phyloP scores from a whole-genome alignment of 805 yeast genomes.

The Zygoascus biomembranicola region DNA sequence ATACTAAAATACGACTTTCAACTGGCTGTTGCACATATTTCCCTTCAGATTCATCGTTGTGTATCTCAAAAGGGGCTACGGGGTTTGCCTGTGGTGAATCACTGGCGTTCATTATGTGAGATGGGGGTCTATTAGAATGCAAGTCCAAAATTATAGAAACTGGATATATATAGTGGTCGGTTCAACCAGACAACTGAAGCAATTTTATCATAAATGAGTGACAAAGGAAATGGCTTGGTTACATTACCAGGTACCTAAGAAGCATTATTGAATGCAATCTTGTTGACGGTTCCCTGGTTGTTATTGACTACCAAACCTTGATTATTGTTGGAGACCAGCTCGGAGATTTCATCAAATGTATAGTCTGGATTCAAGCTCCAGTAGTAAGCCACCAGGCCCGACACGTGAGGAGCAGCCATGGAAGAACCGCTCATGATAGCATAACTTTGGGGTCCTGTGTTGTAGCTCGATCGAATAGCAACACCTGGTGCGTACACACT shows the following conservation, averaged over 20 bases:
- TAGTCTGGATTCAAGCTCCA: slow-evolving; percentile 72
- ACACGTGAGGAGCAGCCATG: slow-evolving; percentile 96
- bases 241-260: not conserved
- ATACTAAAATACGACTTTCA: not conserved
- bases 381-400: slow-evolving; percentile 85
- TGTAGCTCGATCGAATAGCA: slow-evolving; percentile 56
- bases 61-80: too few species aligned
- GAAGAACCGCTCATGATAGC: slow-evolving; percentile 73
- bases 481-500: slow-evolving; percentile 97
- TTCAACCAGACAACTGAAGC: not conserved
- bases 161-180: not conserved
- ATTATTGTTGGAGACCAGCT: slow-evolving; percentile 13
- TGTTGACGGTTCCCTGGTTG: slow-evolving; percentile 13
- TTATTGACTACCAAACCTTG: slow-evolving; percentile 9
- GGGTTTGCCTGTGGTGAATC: not conserved
- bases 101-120: not conserved
- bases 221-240: not conserved
- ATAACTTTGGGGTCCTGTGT: slow-evolving; percentile 21
- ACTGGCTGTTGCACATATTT: too few species aligned
- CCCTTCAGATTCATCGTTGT: too few species aligned
- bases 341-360: slow-evolving; percentile 11
- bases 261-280: slow-evolving; percentile 18
- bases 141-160: not conserved
- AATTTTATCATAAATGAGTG: not conserved
- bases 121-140: not conserved